Conservation (phyloP, 2,329 filamentous ascomycete species). For the Didymella pinodella region DNA sequence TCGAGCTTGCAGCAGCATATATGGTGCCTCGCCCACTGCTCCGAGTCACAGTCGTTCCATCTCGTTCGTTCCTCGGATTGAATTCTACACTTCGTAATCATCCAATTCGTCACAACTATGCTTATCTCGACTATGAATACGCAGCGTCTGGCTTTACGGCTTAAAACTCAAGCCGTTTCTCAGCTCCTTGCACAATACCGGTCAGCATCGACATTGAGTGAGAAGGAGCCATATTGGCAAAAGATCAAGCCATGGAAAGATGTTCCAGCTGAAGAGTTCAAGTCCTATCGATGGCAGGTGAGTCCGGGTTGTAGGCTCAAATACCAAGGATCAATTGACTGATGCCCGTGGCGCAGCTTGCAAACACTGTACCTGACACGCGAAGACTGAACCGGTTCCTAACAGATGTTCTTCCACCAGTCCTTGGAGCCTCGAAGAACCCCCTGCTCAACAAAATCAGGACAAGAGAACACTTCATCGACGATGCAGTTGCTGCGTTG, state of each 20-base stretch:
- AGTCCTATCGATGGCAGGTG: slow-evolving; percentile 65
- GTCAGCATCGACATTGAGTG: slow-evolving; percentile 22
- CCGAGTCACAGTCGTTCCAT: neutral
- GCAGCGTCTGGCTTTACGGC: slow-evolving; percentile 7
- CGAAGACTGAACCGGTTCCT: slow-evolving; percentile 61
- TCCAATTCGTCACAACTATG: slow-evolving; percentile 10
- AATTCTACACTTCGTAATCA: neutral
- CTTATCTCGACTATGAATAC: neutral
- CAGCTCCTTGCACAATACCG: slow-evolving; percentile 12
- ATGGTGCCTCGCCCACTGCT: neutral
- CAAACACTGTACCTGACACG: slow-evolving; percentile 60
- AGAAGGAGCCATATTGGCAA: slow-evolving; percentile 58
- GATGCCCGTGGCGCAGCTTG: slow-evolving; percentile 46
- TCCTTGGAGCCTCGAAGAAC: slow-evolving; percentile 52
- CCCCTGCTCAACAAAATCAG: slow-evolving; percentile 50
- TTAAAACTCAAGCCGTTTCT: neutral
- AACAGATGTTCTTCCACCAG: slow-evolving; percentile 58
- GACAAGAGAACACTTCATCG: slow-evolving; percentile 62
- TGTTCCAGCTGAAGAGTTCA: slow-evolving; percentile 58
- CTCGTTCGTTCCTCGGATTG: neutral
- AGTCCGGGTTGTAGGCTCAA: slow-evolving; percentile 32
- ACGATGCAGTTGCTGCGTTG: slow-evolving; percentile 63
- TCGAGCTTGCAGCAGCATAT: neutral
- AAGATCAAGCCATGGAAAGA: slow-evolving; percentile 60
- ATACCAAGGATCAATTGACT: neutral